Evolutionary conservation across 2,329 filamentous ascomycete species (phyloP).

Genomic region (Nemania bipapillata): DNA sequence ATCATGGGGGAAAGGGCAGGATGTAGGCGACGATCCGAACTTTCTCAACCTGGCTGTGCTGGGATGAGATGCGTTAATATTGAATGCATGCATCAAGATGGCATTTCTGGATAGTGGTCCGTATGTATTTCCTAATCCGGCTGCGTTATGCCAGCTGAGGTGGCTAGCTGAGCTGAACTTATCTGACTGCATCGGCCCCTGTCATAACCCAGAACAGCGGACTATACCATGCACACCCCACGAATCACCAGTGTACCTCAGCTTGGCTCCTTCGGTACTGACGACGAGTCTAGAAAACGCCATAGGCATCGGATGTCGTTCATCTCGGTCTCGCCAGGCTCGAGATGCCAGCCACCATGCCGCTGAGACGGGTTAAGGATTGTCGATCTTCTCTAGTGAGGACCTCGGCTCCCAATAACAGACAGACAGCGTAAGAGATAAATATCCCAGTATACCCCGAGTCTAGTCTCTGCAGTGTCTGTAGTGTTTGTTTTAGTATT

Average conservation of each 20-base stretch:
- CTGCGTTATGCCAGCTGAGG: slow-evolving; percentile 24
- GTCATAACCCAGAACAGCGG: neutral
- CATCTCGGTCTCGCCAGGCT: slow-evolving; percentile 2
- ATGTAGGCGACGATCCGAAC: neutral
- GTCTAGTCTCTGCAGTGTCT: neutral
- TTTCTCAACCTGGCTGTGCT: neutral
- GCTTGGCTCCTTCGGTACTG: neutral
- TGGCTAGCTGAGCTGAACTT: slow-evolving; percentile 13
- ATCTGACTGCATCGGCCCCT: neutral
- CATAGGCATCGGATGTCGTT: neutral
- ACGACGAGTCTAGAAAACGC: neutral
- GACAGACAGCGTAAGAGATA: neutral
- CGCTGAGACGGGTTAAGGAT: neutral
- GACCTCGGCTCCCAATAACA: neutral
- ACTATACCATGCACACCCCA: neutral
- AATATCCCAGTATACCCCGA: neutral
- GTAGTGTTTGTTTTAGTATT: no score
- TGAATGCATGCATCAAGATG: slow-evolving; percentile 7
- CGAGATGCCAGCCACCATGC: neutral
- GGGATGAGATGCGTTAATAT: slow-evolving; percentile 8
- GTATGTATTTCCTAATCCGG: slow-evolving; percentile 22
- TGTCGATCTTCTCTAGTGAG: neutral
- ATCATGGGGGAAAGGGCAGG: neutral
- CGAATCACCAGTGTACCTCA: neutral
- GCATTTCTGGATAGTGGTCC: neutral